phyloP scores from a whole-genome alignment of 192 early-diverging fungal species.

The Neocallimastix lanati region DNA sequence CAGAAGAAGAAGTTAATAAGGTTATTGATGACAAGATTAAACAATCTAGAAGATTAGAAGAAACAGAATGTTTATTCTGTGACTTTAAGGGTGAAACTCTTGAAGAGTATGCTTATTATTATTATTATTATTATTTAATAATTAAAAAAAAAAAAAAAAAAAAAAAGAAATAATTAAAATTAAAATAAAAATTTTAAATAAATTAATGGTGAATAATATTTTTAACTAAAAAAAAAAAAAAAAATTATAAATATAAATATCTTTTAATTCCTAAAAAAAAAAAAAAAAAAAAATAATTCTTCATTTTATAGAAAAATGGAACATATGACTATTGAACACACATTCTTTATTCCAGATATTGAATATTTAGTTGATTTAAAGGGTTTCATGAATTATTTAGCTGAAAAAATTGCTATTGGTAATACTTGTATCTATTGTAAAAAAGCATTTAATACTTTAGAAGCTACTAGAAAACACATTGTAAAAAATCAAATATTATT shows the following conservation, averaged over 20 bases:
- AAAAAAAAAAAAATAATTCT: too few species aligned
- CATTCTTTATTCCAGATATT: conserved; percentile 93
- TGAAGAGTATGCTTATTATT: conserved; percentile 21
- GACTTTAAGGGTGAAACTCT: conserved; percentile 15
- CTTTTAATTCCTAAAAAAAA: too few species aligned
- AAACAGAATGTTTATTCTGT: conserved; percentile 86
- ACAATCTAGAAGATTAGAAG: conserved; percentile 38
- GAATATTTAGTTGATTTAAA: conserved; percentile 77
- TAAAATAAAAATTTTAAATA: too few species aligned
- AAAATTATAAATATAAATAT: too few species aligned
- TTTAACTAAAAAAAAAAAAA: too few species aligned
- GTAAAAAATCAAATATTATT: too few species aligned
- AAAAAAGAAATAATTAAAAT: too few species aligned
- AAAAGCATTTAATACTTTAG: conserved; percentile 28
- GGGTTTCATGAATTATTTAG: conserved; percentile 78
- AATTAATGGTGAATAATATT: too few species aligned
- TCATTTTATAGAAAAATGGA: conserved; percentile 49
- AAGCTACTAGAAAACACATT: conserved; percentile 93
- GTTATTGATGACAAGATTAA: conserved; percentile 70
- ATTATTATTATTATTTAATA: conserved; percentile 26
- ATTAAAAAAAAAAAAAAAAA: not conserved
- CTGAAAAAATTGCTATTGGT: conserved; percentile 84
- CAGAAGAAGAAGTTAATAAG: conserved; percentile 45
- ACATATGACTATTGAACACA: conserved; percentile 82
- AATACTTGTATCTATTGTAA: conserved; percentile 94